phyloP scores from a whole-genome alignment of 257 asterid genomes.

The Datura wrightii region DNA sequence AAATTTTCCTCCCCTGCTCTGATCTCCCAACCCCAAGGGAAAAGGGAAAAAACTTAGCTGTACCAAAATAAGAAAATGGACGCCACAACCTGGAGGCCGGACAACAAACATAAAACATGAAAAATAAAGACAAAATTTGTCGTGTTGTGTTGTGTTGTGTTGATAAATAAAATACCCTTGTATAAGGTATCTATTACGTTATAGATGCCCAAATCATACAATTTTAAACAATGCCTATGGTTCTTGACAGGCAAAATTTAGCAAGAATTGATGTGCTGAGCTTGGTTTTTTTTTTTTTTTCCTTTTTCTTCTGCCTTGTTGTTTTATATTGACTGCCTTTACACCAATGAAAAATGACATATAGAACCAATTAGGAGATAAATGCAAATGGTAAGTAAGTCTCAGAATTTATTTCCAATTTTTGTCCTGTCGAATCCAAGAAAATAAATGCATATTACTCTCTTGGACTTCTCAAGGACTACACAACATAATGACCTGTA shows the following conservation, averaged over 20 bases:
- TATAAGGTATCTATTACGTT: background rate
- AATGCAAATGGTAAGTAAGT: slow-evolving; percentile 14
- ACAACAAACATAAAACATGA: background rate
- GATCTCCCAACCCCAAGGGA: no score
- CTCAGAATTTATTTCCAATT: slow-evolving; percentile 21
- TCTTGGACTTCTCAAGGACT: slow-evolving; percentile 1
- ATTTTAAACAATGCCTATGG: background rate
- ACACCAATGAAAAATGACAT: background rate
- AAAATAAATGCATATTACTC: background rate
- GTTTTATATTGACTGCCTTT: slow-evolving; percentile 1
- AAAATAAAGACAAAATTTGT: background rate
- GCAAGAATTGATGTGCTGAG: background rate
- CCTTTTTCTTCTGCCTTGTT: background rate
- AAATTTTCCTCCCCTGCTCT: no score
- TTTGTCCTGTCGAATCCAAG: background rate
- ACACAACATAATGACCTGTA: background rate
- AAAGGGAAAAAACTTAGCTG: background rate
- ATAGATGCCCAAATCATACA: background rate
- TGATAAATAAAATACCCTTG: background rate
- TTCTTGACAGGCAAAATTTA: background rate
- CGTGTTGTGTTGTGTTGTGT: background rate
- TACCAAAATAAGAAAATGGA: background rate
- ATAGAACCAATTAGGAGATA: background rate
- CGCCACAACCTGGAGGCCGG: background rate
- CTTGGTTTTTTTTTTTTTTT: background rate